Conservation (phyloP, 305 asterid genomes). For the Rubia peregrina region DNA sequence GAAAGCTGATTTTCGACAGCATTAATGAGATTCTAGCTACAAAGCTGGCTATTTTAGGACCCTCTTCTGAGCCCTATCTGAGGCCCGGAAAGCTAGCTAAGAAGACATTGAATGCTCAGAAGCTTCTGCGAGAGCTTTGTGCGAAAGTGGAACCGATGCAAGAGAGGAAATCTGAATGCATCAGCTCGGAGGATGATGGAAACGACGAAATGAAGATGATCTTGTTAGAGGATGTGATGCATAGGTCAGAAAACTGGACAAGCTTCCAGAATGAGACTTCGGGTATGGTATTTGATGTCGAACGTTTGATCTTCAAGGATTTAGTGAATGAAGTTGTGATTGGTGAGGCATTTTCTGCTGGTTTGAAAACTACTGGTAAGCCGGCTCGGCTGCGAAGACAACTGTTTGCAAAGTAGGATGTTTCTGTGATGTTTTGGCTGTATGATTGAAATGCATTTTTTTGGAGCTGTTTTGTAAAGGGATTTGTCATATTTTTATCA, state of each 20-base stretch:
- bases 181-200: constrained; percentile 32
- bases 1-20: constrained; percentile 67
- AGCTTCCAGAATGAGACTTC: constrained; percentile 44
- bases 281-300: constrained; percentile 60
- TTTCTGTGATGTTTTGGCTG: neutral
- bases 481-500: neutral
- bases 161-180: constrained; percentile 29
- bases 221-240: constrained; percentile 50
- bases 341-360: constrained; percentile 37
- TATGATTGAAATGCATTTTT: neutral
- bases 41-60: constrained; percentile 33
- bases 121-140: constrained; percentile 70
- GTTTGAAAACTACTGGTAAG: constrained; percentile 26
- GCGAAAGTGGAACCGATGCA: constrained; percentile 56
- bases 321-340: constrained; percentile 68
- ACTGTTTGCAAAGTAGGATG: constrained; percentile 39
- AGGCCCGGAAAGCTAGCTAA: constrained; percentile 33
- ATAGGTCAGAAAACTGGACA: constrained; percentile 50
- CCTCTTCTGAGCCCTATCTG: constrained; percentile 36
- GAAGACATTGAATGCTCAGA: constrained; percentile 52
- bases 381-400: constrained; percentile 26
- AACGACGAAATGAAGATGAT: constrained; percentile 52
- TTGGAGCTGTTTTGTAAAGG: constrained; percentile 30
- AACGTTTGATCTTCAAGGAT: constrained; percentile 74
- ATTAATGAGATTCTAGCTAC: constrained; percentile 72